A percentile compares a stretch with the other conserved stretches of the same genome.
These are phyloP conservation scores for Amphichorda felina DNA, from an alignment of 2,329 filamentous ascomycete genomes.

Conservation along the genomic window DNA sequence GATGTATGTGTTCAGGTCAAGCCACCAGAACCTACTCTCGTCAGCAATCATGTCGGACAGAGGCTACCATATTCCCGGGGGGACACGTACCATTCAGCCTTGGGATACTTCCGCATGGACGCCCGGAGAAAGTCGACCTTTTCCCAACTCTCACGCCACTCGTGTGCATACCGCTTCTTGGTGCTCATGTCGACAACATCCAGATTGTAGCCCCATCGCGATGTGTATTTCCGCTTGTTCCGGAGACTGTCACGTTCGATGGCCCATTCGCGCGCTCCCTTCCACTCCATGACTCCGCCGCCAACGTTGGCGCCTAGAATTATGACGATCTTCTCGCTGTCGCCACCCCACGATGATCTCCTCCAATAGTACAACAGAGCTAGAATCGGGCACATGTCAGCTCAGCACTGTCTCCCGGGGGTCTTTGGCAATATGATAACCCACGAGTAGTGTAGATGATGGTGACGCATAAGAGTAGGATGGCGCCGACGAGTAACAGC, in stretches of 20 bases:
- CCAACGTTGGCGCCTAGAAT: constrained; percentile 90
- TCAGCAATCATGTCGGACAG: not conserved
- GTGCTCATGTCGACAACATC: constrained; percentile 98
- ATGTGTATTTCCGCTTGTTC: constrained; percentile 86
- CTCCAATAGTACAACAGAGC: constrained; percentile 53
- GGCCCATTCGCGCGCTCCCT: constrained; percentile 93
- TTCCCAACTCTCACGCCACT: constrained; percentile 99
- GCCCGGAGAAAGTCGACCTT: constrained; percentile 92
- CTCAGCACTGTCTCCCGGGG: not conserved
- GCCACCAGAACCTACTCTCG: constrained; percentile 87
- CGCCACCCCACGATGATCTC: constrained; percentile 60
- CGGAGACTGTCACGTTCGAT: constrained; percentile 92
- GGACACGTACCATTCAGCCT: constrained; percentile 77
- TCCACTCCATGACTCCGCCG: constrained; percentile 98
- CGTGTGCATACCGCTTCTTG: constrained; percentile 96
- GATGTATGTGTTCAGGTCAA: constrained; percentile 93
- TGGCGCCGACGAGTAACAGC: constrained; percentile 44
- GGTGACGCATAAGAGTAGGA: constrained; percentile 48
- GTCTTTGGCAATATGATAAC: constrained; percentile 22
- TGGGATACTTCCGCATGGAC: constrained; percentile 82
- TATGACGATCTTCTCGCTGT: constrained; percentile 84
- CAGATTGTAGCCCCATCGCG: constrained; percentile 85
- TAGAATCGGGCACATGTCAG: constrained; percentile 13
- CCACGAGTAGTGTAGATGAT: constrained; percentile 65
- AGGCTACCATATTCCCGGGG: not conserved